Evolutionary conservation across 2,329 filamentous ascomycete genomes (phyloP).

Genomic region (Paecilomyces sp.): DNA sequence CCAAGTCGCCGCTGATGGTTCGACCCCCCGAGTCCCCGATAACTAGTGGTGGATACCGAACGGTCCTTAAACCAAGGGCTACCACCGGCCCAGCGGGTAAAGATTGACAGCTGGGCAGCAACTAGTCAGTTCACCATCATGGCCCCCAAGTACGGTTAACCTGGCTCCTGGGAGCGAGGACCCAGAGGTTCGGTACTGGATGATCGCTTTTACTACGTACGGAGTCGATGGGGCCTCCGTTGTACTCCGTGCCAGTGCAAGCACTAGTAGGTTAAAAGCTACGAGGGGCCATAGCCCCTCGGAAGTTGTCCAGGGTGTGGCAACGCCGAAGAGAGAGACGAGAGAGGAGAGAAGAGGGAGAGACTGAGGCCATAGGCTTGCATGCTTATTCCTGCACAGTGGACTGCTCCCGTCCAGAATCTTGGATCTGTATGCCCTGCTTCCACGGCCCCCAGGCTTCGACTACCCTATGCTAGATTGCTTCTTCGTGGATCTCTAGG

Average conservation of each 20-base stretch:
- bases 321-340: not conserved
- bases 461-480: not conserved
- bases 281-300: slow-evolving; percentile 8
- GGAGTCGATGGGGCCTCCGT: not conserved
- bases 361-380: not conserved
- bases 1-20: not conserved
- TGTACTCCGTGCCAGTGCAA: slow-evolving; percentile 8
- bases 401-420: not conserved
- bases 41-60: not conserved
- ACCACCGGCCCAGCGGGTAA: not conserved
- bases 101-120: not conserved
- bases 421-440: not conserved
- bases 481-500: not conserved
- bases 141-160: slow-evolving; percentile 6
- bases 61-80: not conserved
- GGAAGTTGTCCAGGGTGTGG: slow-evolving; percentile 21
- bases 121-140: not conserved
- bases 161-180: slow-evolving; percentile 13
- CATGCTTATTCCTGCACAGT: not conserved
- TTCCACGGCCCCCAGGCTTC: not conserved
- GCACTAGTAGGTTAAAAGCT: slow-evolving; percentile 2
- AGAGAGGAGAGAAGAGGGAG: too few species aligned
- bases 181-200: slow-evolving; percentile 16
- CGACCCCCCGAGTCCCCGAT: not conserved
- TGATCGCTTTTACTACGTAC: slow-evolving; percentile 6